Conservation (phyloP, 139 green algal species). For the Marvania coccoides region DNA sequence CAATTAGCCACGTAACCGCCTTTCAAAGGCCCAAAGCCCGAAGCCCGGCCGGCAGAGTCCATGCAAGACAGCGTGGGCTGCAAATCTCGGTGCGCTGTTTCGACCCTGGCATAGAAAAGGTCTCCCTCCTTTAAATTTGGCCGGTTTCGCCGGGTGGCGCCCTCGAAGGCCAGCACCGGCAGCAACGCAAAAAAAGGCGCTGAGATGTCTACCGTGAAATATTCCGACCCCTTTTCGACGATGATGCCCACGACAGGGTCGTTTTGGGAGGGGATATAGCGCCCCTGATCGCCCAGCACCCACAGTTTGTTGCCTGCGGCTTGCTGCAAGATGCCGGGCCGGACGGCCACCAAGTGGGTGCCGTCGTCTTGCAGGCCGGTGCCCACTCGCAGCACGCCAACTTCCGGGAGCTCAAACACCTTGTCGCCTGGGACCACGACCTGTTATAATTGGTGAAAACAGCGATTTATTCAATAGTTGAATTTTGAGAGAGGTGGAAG, state of each 20-base stretch:
- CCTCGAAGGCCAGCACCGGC: slow-evolving; percentile 74
- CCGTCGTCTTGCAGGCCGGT: slow-evolving; percentile 38
- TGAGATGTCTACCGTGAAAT: slow-evolving; percentile 71
- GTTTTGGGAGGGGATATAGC: slow-evolving; percentile 65
- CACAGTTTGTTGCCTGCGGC: slow-evolving; percentile 58
- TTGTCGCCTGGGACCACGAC: slow-evolving; percentile 62
- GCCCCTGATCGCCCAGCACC: slow-evolving; percentile 59
- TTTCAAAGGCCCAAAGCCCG: slow-evolving; percentile 64
- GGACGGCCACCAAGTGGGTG: slow-evolving; percentile 33
- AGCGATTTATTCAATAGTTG: too few species aligned
- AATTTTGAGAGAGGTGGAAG: too few species aligned
- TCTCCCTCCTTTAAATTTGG: slow-evolving; percentile 66
- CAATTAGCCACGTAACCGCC: slow-evolving; percentile 34
- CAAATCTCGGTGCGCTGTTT: slow-evolving; percentile 45
- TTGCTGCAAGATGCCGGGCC: slow-evolving; percentile 51
- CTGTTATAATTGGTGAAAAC: slow-evolving; percentile 27
- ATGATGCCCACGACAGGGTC: slow-evolving; percentile 71
- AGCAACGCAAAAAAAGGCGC: slow-evolving; percentile 59
- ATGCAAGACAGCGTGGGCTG: slow-evolving; percentile 64
- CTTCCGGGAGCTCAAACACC: slow-evolving; percentile 47
- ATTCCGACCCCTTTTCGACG: slow-evolving; percentile 56
- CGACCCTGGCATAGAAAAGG: slow-evolving; percentile 66
- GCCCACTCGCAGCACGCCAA: slow-evolving; percentile 54
- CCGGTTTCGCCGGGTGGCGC: slow-evolving; percentile 69
- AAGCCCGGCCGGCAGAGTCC: slow-evolving; percentile 47